Evolutionary conservation across 1,284 basidiomycete genomes (phyloP), one percentile per base, ranked within the genome.

Genomic region (Leccinum griseonigrum): DNA sequence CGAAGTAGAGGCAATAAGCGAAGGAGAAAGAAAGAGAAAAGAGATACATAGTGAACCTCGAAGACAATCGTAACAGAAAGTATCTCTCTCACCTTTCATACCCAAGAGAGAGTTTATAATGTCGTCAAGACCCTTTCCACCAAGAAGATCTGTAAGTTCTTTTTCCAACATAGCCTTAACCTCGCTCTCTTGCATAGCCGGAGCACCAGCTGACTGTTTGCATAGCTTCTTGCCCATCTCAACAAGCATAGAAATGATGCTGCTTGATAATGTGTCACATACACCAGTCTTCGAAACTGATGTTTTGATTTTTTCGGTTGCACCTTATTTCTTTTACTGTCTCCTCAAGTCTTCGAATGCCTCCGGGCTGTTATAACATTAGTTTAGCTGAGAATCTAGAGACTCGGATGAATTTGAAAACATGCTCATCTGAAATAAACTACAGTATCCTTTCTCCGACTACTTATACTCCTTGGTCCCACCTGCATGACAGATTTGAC

Each of bases 261-360:
- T 13, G 4, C 46, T 48, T 48, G 16, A 48, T 8, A 48, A 48
- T 18, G 31, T 26, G 32, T 67, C 66, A 16, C 31, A 29, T 14
- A 54, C 46, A 16, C 57, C 63, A 22, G 63, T 59, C 6, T 14
- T 14, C 7, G 40, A 26, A 11, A 60, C 36, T 16, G 53, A 43
- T n/a, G 16, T 28, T 16, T 50, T 53, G 14, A 64, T 8, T 9
- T 61, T 59, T 1, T 34, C 34, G 3, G 57, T 52, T 4, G 11
- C 63, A 1, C 58, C 58, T 36, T 11, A 70, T 61, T 11, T 55
- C 18, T 6, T 46, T 6, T 32, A 40, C 4, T 34, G 68, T 63
- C 31, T 26, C 50, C 1, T 34, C 51, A 3, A 22, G 22, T 22
- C 22, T 38, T 7, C 14, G 11, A 54, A 38, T n/a, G 11, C 7